Evolutionary conservation across 345 rosid species (phyloP).

Genomic region (Camelina laxa): DNA sequence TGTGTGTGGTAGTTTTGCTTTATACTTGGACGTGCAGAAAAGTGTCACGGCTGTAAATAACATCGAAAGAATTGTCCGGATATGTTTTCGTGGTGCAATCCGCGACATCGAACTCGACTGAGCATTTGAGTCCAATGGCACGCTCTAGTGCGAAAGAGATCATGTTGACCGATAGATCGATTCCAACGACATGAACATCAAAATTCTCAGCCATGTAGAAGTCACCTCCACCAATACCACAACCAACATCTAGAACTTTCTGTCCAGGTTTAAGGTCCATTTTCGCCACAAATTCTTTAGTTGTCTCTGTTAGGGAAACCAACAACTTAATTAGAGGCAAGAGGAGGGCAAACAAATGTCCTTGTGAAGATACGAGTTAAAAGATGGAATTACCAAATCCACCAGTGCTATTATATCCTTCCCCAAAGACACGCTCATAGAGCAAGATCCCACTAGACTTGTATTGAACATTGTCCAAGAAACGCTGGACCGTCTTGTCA

Average conservation of each 20-base stretch:
- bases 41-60: constrained; percentile 97
- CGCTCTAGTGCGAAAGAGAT: constrained; percentile 89
- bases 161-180: constrained; percentile 92
- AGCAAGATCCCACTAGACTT: constrained; percentile 77
- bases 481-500: constrained; percentile 71
- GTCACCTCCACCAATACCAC: constrained; percentile 98
- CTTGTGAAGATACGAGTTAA: not conserved
- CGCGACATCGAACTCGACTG: constrained; percentile 94
- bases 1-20: constrained; percentile 4
- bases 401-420: constrained; percentile 91
- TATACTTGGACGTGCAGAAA: constrained; percentile 85
- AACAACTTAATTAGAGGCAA: constrained; percentile 27
- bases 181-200: constrained; percentile 86
- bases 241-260: constrained; percentile 94
- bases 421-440: constrained; percentile 89
- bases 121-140: constrained; percentile 86
- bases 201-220: constrained; percentile 93
- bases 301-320: constrained; percentile 69
- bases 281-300: constrained; percentile 87
- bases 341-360: not conserved
- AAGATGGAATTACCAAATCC: constrained; percentile 64
- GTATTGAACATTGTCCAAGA: constrained; percentile 93
- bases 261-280: constrained; percentile 89
- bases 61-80: constrained; percentile 76
- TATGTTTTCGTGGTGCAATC: constrained; percentile 84